Percentiles rank a stretch among this genome's conserved stretches.
Evolutionary conservation across 2,329 filamentous ascomycete genomes (phyloP).

Genomic region (Chalaropsis ovoidea): DNA sequence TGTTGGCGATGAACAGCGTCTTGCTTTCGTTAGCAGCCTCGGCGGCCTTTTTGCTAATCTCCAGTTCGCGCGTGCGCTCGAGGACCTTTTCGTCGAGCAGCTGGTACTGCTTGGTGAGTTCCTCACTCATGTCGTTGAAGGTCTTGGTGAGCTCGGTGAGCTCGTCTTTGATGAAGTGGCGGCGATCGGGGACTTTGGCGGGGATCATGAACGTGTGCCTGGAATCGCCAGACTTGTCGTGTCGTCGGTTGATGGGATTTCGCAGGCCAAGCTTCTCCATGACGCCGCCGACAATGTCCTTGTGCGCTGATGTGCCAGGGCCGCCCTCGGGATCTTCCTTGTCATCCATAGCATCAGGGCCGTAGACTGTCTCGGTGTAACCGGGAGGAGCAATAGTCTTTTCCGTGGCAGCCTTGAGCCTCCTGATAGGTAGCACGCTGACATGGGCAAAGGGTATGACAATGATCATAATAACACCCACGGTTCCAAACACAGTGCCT

Average conservation of each 20-base stretch:
- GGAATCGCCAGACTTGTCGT: conserved; percentile 31
- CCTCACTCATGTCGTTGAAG: conserved; percentile 91
- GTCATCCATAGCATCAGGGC: conserved; percentile 27
- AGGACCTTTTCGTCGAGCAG: conserved; percentile 75
- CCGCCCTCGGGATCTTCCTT: conserved; percentile 14
- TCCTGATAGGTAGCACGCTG: conserved; percentile 67
- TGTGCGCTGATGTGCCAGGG: background rate
- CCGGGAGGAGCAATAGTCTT: conserved; percentile 60
- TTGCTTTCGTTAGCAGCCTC: conserved; percentile 96
- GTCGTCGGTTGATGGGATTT: conserved; percentile 29
- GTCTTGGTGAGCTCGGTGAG: conserved; percentile 71
- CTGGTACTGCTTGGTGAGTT: conserved; percentile 76
- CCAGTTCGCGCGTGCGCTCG: conserved; percentile 71
- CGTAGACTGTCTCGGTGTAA: conserved; percentile 42
- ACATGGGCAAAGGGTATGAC: conserved; percentile 72
- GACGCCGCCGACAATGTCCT: conserved; percentile 22
- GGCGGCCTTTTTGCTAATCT: conserved; percentile 81
- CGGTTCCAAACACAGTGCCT: conserved; percentile 74
- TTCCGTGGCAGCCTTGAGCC: conserved; percentile 63
- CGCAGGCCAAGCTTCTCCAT: conserved; percentile 27
- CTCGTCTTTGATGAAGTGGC: conserved; percentile 72
- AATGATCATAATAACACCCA: conserved; percentile 60
- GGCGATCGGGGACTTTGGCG: conserved; percentile 64
- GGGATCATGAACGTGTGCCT: conserved; percentile 70
- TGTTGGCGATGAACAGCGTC: conserved; percentile 94